Percentiles rank a stretch among this genome's conserved stretches.
phyloP scores from a whole-genome alignment of 495 filamentous ascomycete species.

The Schizothecium vesticola region DNA sequence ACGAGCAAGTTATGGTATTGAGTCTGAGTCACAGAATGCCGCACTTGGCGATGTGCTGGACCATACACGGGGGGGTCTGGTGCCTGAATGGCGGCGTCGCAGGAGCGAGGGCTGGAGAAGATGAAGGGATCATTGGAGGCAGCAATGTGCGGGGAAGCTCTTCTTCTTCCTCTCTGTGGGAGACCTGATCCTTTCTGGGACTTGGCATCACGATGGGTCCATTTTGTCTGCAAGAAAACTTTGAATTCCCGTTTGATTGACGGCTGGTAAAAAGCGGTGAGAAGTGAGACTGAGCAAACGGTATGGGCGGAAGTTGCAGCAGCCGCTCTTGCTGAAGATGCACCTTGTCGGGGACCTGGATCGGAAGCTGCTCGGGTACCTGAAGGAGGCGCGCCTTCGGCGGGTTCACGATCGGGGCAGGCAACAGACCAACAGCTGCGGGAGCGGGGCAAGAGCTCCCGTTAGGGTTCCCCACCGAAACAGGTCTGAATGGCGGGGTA shows the following conservation, averaged over 20 bases:
- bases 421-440: not conserved
- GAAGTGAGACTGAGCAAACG: not conserved
- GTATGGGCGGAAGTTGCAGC: not conserved
- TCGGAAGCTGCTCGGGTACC: not conserved
- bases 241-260: not conserved
- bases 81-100: not conserved
- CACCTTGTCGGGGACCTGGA: not conserved
- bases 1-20: not conserved
- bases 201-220: not conserved
- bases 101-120: not conserved
- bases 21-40: slow-evolving; percentile 8
- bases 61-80: not conserved
- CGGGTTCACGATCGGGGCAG: not conserved
- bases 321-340: not conserved
- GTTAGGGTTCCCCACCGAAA: slow-evolving; percentile 1
- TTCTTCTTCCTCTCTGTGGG: not conserved
- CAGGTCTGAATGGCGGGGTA: slow-evolving; percentile 1
- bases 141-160: slow-evolving; percentile 1
- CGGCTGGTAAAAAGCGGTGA: not conserved
- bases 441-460: not conserved
- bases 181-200: not conserved
- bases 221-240: not conserved
- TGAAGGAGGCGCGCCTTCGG: not conserved
- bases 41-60: not conserved
- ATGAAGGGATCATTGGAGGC: not conserved